These are phyloP conservation scores for Mucor velutinosus DNA, from an alignment of 371 early-diverging fungal species.

Conservation along the genomic window DNA sequence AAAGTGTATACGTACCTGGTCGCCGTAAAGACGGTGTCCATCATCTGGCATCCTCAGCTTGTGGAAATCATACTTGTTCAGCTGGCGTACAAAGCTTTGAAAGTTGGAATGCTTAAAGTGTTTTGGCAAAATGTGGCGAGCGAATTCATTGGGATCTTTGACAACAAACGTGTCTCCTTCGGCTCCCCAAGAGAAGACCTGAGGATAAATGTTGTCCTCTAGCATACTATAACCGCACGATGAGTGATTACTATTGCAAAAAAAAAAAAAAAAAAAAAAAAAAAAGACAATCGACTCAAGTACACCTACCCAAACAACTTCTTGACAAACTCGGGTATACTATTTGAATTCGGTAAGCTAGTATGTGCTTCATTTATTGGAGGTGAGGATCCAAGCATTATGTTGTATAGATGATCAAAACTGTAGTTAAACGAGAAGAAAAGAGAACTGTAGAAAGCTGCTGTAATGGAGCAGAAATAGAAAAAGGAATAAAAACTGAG, in stretches of 20 bases:
- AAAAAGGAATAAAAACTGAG: slow-evolving; percentile 2
- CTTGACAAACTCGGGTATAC: slow-evolving; percentile 54
- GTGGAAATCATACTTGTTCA: slow-evolving; percentile 94
- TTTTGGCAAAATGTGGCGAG: slow-evolving; percentile 73
- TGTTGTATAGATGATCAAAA: not conserved
- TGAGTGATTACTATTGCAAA: too few species aligned
- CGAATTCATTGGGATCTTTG: slow-evolving; percentile 74
- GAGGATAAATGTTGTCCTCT: slow-evolving; percentile 66
- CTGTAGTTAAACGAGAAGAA: not conserved
- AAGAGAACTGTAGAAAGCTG: not conserved
- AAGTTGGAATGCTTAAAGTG: slow-evolving; percentile 96
- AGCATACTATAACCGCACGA: slow-evolving; percentile 50
- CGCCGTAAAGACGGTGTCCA: slow-evolving; percentile 61
- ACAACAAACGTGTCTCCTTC: slow-evolving; percentile 87
- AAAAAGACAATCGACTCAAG: too few species aligned
- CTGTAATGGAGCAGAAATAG: slow-evolving; percentile 2
- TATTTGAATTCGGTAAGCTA: slow-evolving; percentile 11
- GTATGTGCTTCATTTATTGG: slow-evolving; percentile 4
- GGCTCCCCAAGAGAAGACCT: slow-evolving; percentile 74
- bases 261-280: not conserved
- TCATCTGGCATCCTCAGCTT: slow-evolving; percentile 71
- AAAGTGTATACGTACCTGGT: slow-evolving; percentile 47
- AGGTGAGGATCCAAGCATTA: slow-evolving; percentile 11
- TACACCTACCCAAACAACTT: slow-evolving; percentile 44
- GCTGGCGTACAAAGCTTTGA: slow-evolving; percentile 92